phyloP scores from a whole-genome alignment of 345 rosid species.

The Abelmoschus esculentus region DNA sequence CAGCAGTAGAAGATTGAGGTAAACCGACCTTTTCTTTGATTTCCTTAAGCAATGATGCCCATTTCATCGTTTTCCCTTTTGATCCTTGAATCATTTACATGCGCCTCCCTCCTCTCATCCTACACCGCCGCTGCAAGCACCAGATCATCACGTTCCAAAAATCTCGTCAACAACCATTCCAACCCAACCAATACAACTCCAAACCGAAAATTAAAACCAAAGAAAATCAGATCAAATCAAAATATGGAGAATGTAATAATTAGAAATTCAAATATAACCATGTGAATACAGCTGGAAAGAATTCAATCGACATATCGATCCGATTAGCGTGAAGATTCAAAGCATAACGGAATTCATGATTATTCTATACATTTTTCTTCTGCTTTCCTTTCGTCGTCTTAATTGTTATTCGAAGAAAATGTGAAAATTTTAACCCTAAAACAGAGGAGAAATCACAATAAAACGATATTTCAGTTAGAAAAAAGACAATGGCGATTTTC shows the following conservation, averaged over 20 bases:
- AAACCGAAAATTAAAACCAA: not conserved
- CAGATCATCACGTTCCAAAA: slow-evolving; percentile 40
- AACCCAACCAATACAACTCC: not conserved
- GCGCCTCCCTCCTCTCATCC: slow-evolving; percentile 34
- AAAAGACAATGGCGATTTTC: slow-evolving; percentile 11
- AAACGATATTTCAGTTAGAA: slow-evolving; percentile 25
- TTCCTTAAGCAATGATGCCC: slow-evolving; percentile 97
- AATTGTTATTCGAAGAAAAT: not conserved
- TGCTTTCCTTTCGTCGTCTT: not conserved
- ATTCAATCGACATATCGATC: not conserved
- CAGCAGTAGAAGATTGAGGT: slow-evolving; percentile 54
- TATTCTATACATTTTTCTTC: not conserved
- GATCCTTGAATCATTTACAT: slow-evolving; percentile 30
- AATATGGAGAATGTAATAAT: not conserved
- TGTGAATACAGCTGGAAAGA: slow-evolving; percentile 19
- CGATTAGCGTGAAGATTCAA: slow-evolving; percentile 3
- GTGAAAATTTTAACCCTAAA: slow-evolving; percentile 23
- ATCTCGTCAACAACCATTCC: slow-evolving; percentile 27
- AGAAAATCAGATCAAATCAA: not conserved
- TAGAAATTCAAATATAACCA: not conserved
- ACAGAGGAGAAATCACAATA: slow-evolving; percentile 18
- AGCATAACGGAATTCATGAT: slow-evolving; percentile 22
- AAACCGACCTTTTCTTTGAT: slow-evolving; percentile 96
- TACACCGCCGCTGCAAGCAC: slow-evolving; percentile 19
- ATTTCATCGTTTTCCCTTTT: slow-evolving; percentile 76